Base-by-base conservation (phyloP, 768 basidiomycete genomes). In the Tylopilus rubrobrunneus region DNA sequence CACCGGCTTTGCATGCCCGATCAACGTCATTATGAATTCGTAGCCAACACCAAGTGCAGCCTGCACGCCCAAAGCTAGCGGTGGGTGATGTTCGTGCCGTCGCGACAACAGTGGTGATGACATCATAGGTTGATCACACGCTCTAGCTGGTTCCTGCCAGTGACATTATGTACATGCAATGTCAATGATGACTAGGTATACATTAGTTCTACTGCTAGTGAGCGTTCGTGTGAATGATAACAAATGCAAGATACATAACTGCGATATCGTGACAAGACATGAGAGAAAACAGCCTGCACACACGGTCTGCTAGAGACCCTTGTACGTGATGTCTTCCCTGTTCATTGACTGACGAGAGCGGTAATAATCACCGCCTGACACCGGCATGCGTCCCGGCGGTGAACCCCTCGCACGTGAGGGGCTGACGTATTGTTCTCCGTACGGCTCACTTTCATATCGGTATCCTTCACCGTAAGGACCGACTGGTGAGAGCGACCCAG, bases 391-490 rank as follows among this genome's bases (percentile, higher is more conserved):
- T 2, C 15, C 41, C 2, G 48, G 10, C 15, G 48, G 10, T 15
- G 29, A 17, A 33, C 29, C 50, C 55, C 41, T 55, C 39, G 59
- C 51, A 7, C 12, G 52, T 33, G 54, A 60, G 23, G 49, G 25
- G 14, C 42, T 37, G 8, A n/a, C 48, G 14, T 33, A 17, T 7
- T 5, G 2, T 37, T 11, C 4, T 11, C 7, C 19, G 17, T 41
- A 11, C 4, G n/a, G 2, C 36, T 28, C 36, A 21, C 46, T 40
- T 23, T 21, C 46, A 25, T 31, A 31, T 31, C 10, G 31, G 31
- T 53, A 23, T 40, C 42, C 10, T 9, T 48, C 53, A 8, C 7
- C 33, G 43, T 19, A 14, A 5, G 4, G 14, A 7, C 41, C 48
- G 27, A n/a, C 44, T 21, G 25, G 29, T 4, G 6, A 8, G 19